Percentiles rank a stretch among this genome's conserved stretches.
These are phyloP conservation scores for Alternaria infectoria DNA, from an alignment of 2,329 filamentous ascomycete species.

Conservation along the genomic window DNA sequence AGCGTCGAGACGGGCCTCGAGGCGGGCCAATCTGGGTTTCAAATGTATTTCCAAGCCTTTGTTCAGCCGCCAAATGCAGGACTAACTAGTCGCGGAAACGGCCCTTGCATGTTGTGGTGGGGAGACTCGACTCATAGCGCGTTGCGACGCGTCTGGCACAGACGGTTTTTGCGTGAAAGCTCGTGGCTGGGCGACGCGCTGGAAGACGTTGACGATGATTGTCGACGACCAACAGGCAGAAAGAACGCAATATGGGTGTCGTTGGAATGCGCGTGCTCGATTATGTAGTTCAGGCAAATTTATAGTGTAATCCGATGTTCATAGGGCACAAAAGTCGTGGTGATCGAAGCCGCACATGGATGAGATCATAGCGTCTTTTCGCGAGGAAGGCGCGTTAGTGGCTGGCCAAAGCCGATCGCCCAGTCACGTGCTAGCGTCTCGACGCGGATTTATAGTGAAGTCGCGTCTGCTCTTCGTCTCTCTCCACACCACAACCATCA, in stretches of 20 bases:
- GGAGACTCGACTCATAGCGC: conserved; percentile 38
- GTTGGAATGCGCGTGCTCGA: conserved; percentile 9
- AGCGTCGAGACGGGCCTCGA: conserved; percentile 11
- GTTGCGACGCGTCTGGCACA: conserved; percentile 40
- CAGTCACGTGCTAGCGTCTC: conserved; percentile 31
- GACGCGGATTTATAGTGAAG: conserved; percentile 31
- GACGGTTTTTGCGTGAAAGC: conserved; percentile 28
- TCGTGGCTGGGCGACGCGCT: conserved; percentile 36
- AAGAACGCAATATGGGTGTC: conserved; percentile 23
- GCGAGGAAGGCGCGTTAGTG: conserved; percentile 23
- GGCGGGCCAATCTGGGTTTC: conserved; percentile 14
- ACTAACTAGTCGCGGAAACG: conserved; percentile 31
- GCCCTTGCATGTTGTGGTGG: conserved; percentile 41
- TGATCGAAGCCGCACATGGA: conserved; percentile 14
- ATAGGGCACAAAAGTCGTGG: background rate
- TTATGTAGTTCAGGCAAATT: background rate
- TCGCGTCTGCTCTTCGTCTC: conserved; percentile 21
- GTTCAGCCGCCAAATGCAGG: conserved; percentile 35
- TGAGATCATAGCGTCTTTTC: conserved; percentile 40
- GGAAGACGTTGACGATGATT: conserved; percentile 12
- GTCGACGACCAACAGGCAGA: background rate
- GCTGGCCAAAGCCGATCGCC: conserved; percentile 14
- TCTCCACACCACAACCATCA: conserved; percentile 31
- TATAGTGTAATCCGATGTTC: background rate
- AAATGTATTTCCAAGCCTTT: conserved; percentile 39